A percentile compares a stretch with the other conserved stretches of the same genome.
Evolutionary conservation across 352 stramenopile species (phyloP).

Genomic region (Pythium scleroteichum): DNA sequence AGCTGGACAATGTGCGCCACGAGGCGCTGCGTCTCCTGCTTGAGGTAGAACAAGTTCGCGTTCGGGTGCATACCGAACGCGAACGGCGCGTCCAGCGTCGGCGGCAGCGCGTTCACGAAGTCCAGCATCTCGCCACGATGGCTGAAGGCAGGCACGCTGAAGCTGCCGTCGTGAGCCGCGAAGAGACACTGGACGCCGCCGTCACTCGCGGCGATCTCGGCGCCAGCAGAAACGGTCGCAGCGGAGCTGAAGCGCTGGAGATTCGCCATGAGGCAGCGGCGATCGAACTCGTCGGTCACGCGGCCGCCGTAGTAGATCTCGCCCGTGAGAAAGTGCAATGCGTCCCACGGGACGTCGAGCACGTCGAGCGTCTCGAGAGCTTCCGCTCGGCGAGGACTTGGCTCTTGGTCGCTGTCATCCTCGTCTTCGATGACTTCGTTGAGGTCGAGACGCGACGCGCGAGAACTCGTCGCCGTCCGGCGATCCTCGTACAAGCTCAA

Average conservation of each 20-base stretch:
- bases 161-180: conserved; percentile 34
- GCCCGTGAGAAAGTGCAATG: conserved; percentile 71
- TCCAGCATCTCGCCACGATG: conserved; percentile 38
- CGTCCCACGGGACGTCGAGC: conserved; percentile 66
- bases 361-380: not conserved
- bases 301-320: conserved; percentile 84
- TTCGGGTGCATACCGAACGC: conserved; percentile 86
- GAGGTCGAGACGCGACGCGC: not conserved
- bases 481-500: conserved; percentile 13
- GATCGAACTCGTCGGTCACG: conserved; percentile 84
- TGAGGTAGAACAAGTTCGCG: conserved; percentile 67
- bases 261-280: conserved; percentile 65
- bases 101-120: conserved; percentile 51
- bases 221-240: conserved; percentile 14
- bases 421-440: not conserved
- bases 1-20: conserved; percentile 42
- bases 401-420: not conserved
- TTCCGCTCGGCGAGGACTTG: not conserved
- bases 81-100: conserved; percentile 51
- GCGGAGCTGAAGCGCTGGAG: conserved; percentile 63
- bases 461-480: not conserved
- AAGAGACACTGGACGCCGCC: conserved; percentile 11
- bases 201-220: conserved; percentile 1
- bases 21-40: conserved; percentile 52
- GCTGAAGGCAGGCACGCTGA: conserved; percentile 46